phyloP scores from a whole-genome alignment of 2,329 filamentous ascomycete genomes.

The Fusarium sp. region DNA sequence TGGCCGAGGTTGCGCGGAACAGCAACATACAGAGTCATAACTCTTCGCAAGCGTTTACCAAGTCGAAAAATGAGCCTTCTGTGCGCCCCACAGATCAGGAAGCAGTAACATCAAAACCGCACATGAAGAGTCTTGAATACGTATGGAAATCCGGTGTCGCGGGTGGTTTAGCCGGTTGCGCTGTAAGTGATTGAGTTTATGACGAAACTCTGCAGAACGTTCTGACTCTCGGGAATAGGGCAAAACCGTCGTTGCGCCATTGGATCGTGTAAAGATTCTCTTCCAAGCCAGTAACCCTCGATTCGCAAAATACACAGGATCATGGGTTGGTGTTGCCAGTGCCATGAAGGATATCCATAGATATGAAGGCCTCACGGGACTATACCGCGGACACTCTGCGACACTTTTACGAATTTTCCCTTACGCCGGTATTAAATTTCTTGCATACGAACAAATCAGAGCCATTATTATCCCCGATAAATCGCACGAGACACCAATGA shows the following conservation, averaged over 20 bases:
- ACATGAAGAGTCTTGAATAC: constrained; percentile 82
- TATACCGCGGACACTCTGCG: constrained; percentile 94
- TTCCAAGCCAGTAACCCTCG: constrained; percentile 96
- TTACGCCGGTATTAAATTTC: constrained; percentile 97
- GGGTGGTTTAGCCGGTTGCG: constrained; percentile 91
- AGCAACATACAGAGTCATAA: constrained; percentile 49
- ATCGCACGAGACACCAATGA: constrained; percentile 81
- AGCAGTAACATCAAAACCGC: constrained; percentile 57
- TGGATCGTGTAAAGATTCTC: constrained; percentile 98
- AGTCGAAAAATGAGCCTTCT: constrained; percentile 53
- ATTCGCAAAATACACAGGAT: constrained; percentile 91
- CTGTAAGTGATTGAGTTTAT: constrained; percentile 68
- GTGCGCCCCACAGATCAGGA: constrained; percentile 64
- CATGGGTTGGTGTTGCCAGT: constrained; percentile 84
- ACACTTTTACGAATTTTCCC: constrained; percentile 95
- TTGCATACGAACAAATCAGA: constrained; percentile 97
- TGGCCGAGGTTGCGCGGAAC: constrained; percentile 63
- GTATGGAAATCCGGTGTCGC: constrained; percentile 85
- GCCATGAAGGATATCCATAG: constrained; percentile 87
- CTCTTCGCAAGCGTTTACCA: constrained; percentile 35
- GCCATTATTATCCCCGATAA: constrained; percentile 77
- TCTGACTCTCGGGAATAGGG: constrained; percentile 66
- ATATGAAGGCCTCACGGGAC: constrained; percentile 77
- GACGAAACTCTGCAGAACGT: not conserved
- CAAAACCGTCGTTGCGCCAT: constrained; percentile 93